Conservation (phyloP, 768 basidiomycete species). For the Kwoniella sp. region DNA sequence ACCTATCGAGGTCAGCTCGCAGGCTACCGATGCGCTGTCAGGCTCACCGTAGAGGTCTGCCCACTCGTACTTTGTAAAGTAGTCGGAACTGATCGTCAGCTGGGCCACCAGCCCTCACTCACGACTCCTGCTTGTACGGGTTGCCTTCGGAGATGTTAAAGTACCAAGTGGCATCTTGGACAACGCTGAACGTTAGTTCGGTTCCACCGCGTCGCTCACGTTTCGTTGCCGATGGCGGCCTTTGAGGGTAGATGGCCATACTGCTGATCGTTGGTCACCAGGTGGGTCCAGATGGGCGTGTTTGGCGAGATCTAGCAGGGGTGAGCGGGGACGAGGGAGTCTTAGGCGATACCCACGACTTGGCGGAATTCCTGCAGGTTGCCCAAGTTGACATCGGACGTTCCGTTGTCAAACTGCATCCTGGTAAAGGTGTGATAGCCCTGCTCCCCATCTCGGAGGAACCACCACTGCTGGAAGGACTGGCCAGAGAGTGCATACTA, state of each 20-base stretch:
- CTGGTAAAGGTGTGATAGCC: slow-evolving; percentile 24
- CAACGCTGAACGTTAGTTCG: no score
- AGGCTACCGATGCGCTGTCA: no score
- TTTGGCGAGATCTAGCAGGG: slow-evolving; percentile 14
- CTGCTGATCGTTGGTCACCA: slow-evolving; percentile 22
- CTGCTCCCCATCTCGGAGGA: slow-evolving; percentile 31
- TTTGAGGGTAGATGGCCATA: slow-evolving; percentile 21
- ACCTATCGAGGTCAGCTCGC: no score
- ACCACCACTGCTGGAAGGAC: slow-evolving; percentile 28
- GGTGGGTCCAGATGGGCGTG: slow-evolving; percentile 26
- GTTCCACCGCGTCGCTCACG: background rate
- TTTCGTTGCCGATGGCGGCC: slow-evolving; percentile 9
- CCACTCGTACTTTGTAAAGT: slow-evolving; percentile 37
- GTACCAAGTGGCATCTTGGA: slow-evolving; percentile 41
- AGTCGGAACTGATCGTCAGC: slow-evolving; percentile 18
- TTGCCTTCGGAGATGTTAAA: no score
- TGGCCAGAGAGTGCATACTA: no score
- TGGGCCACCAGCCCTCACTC: background rate
- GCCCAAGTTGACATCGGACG: no score
- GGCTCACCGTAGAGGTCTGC: slow-evolving; percentile 17
- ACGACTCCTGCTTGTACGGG: slow-evolving; percentile 6
- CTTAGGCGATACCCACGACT: no score
- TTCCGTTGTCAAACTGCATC: slow-evolving; percentile 20
- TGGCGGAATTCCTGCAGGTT: no score
- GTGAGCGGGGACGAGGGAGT: background rate